Conservation (phyloP, 2,329 filamentous ascomycete species). For the Diplodia seriata region DNA sequence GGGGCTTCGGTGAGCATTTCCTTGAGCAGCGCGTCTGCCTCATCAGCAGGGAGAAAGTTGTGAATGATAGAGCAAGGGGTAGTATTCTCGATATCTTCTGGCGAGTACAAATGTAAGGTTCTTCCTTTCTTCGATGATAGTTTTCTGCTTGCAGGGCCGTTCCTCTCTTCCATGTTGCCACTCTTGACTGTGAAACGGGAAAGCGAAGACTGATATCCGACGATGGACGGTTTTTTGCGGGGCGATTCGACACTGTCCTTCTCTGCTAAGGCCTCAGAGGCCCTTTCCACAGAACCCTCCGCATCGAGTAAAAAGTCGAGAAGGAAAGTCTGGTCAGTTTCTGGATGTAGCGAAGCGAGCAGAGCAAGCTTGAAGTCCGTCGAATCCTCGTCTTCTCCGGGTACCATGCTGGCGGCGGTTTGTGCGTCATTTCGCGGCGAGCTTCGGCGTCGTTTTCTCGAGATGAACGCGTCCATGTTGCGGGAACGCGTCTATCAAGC, state of each 20-base stretch:
- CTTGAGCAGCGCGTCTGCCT: constrained; percentile 74
- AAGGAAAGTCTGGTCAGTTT: constrained; percentile 68
- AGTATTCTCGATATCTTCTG: constrained; percentile 78
- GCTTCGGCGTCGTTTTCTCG: constrained; percentile 45
- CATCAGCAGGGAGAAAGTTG: constrained; percentile 77
- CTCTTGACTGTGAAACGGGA: constrained; percentile 38
- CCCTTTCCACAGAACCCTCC: constrained; percentile 75
- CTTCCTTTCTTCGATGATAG: constrained; percentile 75
- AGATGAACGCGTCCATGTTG: constrained; percentile 50
- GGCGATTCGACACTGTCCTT: constrained; percentile 41
- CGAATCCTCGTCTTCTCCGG: constrained; percentile 66
- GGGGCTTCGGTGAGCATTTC: constrained; percentile 78
- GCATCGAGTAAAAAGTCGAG: constrained; percentile 80
- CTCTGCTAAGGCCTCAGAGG: constrained; percentile 62
- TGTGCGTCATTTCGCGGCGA: constrained; percentile 32
- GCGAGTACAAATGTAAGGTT: constrained; percentile 83
- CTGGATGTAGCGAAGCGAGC: constrained; percentile 76
- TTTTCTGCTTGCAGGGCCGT: constrained; percentile 42
- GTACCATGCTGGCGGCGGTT: constrained; percentile 8
- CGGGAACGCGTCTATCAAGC: background rate
- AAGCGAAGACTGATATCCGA: constrained; percentile 55
- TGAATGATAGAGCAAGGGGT: constrained; percentile 93
- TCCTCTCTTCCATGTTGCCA: background rate
- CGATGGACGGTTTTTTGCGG: constrained; percentile 42
- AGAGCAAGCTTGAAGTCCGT: constrained; percentile 91